Evolutionary conservation across 805 yeast genomes (phyloP).

Genomic region (Cyberlindnera euphorbiiphila): DNA sequence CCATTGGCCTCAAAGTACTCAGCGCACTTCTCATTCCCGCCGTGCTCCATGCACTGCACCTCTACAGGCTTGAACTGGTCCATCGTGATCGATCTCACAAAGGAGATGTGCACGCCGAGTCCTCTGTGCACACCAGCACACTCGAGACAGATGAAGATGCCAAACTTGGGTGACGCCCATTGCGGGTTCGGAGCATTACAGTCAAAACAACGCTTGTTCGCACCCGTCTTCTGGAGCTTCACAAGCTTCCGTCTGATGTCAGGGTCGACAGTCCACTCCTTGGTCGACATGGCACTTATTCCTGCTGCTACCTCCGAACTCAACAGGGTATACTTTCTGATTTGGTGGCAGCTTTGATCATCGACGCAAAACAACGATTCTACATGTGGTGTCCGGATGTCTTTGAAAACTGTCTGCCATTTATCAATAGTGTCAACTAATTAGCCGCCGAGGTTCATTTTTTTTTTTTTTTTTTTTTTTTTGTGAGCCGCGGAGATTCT

Average conservation of each 20-base stretch:
- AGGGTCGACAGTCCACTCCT: constrained; percentile 86
- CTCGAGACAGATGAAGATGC: constrained; percentile 93
- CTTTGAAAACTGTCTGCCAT: neutral
- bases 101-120: constrained; percentile 93
- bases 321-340: no score
- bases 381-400: constrained; percentile 5
- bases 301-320: no score
- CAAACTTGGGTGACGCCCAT: constrained; percentile 99
- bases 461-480: neutral
- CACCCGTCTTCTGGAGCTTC: constrained; percentile 76
- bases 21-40: constrained; percentile 81
- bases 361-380: no score
- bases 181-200: constrained; percentile 96
- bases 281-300: constrained; percentile 9
- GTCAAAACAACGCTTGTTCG: constrained; percentile 86
- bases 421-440: neutral
- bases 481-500: no score
- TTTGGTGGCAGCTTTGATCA: no score
- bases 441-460: neutral
- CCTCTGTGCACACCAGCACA: constrained; percentile 98
- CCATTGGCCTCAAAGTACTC: constrained; percentile 71
- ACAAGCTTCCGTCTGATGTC: constrained; percentile 79
- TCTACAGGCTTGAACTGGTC: constrained; percentile 97
- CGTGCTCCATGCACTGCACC: constrained; percentile 83
- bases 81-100: constrained; percentile 96